These are phyloP conservation scores for Beauveria varroae DNA, from an alignment of 2,329 filamentous ascomycete genomes.

Conservation along the genomic window DNA sequence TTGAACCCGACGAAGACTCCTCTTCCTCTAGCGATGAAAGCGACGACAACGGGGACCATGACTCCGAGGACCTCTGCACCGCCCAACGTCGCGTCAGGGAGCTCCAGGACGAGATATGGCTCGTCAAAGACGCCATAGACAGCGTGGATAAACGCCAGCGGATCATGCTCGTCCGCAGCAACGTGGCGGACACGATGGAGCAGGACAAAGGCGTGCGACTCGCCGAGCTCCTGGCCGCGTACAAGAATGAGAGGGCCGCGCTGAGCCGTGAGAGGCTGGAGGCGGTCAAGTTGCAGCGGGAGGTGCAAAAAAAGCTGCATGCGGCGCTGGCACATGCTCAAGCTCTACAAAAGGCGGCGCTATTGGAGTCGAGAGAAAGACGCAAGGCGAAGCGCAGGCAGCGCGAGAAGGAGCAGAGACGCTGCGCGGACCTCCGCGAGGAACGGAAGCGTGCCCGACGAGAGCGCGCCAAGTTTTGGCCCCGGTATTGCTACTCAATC, in stretches of 20 bases:
- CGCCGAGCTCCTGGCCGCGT: constrained; percentile 30
- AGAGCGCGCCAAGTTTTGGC: constrained; percentile 41
- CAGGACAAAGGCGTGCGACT: constrained; percentile 27
- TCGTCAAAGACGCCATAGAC: constrained; percentile 15
- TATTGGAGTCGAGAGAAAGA: constrained; percentile 25
- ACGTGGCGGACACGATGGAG: constrained; percentile 24
- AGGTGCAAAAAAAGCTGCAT: constrained; percentile 26
- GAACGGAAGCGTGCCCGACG: constrained; percentile 37
- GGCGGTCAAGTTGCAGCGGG: constrained; percentile 24
- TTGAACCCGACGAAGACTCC: constrained; percentile 40
- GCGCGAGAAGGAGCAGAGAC: constrained; percentile 26
- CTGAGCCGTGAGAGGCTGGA: constrained; percentile 33
- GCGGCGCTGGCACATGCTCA: constrained; percentile 17
- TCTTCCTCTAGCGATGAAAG: constrained; percentile 26
- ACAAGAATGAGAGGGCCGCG: constrained; percentile 34
- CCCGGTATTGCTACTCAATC: constrained; percentile 38
- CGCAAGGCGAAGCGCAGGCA: constrained; percentile 24
- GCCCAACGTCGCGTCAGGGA: constrained; percentile 24
- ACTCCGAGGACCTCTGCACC: constrained; percentile 18
- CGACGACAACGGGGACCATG: constrained; percentile 16
- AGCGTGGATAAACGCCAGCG: constrained; percentile 28
- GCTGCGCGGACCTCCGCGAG: constrained; percentile 28
- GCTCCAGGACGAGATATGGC: constrained; percentile 18
- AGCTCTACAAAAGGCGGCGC: constrained; percentile 18
- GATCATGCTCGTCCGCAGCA: constrained; percentile 34